A percentile compares a stretch with the other conserved stretches of the same genome.
Evolutionary conservation across 768 basidiomycete genomes (phyloP).

Genomic region (Boletus eberwhitei): DNA sequence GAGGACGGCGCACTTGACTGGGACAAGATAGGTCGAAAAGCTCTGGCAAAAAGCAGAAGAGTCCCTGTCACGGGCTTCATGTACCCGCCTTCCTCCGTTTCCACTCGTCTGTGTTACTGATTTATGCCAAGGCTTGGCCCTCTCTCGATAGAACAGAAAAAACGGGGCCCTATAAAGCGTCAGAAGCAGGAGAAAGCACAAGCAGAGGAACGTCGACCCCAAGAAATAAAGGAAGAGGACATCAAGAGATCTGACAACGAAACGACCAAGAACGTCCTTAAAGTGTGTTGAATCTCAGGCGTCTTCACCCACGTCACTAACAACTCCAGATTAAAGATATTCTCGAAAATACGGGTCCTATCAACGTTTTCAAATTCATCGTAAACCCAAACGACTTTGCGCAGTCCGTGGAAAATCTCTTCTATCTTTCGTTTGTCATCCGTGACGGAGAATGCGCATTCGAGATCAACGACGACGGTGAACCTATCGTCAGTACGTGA

Average conservation of each 20-base stretch:
- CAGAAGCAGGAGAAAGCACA: constrained; percentile 70
- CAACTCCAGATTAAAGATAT: constrained; percentile 54
- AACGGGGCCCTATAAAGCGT: constrained; percentile 56
- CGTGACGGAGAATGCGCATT: constrained; percentile 79
- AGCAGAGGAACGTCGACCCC: constrained; percentile 65
- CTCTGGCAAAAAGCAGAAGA: constrained; percentile 73
- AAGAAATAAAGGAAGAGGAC: constrained; percentile 80
- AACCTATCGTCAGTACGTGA: constrained; percentile 71
- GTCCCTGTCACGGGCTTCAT: constrained; percentile 86
- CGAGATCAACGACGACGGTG: constrained; percentile 62
- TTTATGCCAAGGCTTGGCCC: constrained; percentile 78
- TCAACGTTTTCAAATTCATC: constrained; percentile 85
- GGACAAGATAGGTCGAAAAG: constrained; percentile 83
- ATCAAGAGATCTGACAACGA: constrained; percentile 83
- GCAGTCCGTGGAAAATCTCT: constrained; percentile 95
- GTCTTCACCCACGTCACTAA: not conserved
- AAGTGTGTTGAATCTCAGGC: constrained; percentile 43
- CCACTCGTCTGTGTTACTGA: constrained; percentile 10
- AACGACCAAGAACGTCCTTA: constrained; percentile 80
- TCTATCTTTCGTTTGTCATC: constrained; percentile 92
- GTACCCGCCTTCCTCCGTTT: constrained; percentile 42
- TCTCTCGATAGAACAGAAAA: constrained; percentile 81
- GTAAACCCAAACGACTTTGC: constrained; percentile 89
- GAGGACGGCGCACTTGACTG: constrained; percentile 63
- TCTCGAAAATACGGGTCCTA: constrained; percentile 44